Evolutionary conservation across 495 filamentous ascomycete species (phyloP).

Genomic region (Podospora conica): DNA sequence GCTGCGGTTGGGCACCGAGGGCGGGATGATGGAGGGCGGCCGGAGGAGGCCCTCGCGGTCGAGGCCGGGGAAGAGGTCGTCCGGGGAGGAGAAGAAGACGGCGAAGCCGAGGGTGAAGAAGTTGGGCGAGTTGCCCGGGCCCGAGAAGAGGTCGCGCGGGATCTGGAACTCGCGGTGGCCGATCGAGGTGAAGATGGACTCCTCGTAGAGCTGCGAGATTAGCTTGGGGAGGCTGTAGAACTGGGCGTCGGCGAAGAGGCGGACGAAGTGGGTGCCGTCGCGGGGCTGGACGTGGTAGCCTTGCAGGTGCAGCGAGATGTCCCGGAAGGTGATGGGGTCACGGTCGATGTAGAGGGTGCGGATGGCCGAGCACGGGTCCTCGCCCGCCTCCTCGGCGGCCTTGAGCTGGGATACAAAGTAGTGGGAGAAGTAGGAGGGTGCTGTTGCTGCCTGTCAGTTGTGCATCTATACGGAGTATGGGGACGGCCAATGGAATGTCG

Average conservation of each 20-base stretch:
- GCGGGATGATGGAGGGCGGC: constrained; percentile 79
- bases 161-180: constrained; percentile 83
- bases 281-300: constrained; percentile 84
- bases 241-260: constrained; percentile 89
- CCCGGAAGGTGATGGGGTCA: constrained; percentile 81
- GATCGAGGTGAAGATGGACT: constrained; percentile 85
- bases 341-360: constrained; percentile 90
- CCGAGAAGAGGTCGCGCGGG: constrained; percentile 78
- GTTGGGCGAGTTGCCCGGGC: constrained; percentile 83
- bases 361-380: constrained; percentile 42
- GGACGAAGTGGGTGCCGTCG: constrained; percentile 81
- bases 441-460: constrained; percentile 42
- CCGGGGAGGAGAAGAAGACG: constrained; percentile 75
- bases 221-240: constrained; percentile 91
- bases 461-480: no score
- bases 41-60: constrained; percentile 75
- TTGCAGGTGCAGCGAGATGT: constrained; percentile 88
- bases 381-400: constrained; percentile 50
- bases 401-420: constrained; percentile 85
- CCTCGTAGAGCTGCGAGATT: constrained; percentile 89
- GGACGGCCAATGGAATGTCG: not conserved
- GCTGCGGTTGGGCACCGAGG: constrained; percentile 71
- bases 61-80: constrained; percentile 81
- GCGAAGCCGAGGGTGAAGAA: constrained; percentile 93
- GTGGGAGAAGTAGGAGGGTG: constrained; percentile 94